These are phyloP conservation scores for Mytilinidion resinicola DNA, from an alignment of 495 filamentous ascomycete genomes.

Conservation along the genomic window DNA sequence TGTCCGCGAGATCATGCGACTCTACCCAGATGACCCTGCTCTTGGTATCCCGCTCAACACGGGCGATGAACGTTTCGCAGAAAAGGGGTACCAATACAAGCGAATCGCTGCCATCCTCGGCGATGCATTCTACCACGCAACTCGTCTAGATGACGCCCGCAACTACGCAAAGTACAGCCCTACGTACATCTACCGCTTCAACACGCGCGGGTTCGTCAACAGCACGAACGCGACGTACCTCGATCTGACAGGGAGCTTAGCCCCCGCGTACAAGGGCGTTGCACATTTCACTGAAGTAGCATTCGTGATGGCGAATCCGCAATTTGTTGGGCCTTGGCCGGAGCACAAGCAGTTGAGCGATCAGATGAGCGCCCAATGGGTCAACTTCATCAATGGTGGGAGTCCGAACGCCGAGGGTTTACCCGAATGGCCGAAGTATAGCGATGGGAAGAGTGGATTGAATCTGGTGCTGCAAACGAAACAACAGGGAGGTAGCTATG, in stretches of 20 bases:
- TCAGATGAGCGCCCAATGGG: conserved; percentile 27
- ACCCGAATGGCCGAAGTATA: conserved; percentile 26
- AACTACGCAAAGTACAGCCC: conserved; percentile 20
- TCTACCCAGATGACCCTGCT: conserved; percentile 27
- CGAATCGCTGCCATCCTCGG: conserved; percentile 25
- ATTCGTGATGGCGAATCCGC: conserved; percentile 25
- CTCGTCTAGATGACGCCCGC: conserved; percentile 22
- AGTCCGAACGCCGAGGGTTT: conserved; percentile 21
- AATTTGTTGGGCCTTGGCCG: conserved; percentile 24
- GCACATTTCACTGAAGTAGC: conserved; percentile 25
- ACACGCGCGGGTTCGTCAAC: conserved; percentile 24
- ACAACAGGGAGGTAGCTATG: conserved; percentile 23
- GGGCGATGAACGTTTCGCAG: conserved; percentile 21
- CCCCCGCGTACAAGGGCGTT: conserved; percentile 26
- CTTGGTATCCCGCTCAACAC: conserved; percentile 25
- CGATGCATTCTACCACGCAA: conserved; percentile 28
- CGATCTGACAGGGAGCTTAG: conserved; percentile 9
- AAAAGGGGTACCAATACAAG: conserved; percentile 26
- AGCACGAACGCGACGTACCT: conserved; percentile 22
- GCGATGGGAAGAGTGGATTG: conserved; percentile 14
- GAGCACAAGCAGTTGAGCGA: conserved; percentile 22
- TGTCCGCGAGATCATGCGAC: conserved; percentile 19
- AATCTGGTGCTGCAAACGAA: conserved; percentile 30
- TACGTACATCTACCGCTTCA: conserved; percentile 31
- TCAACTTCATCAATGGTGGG: conserved; percentile 22